Evolutionary conservation across 192 early-diverging fungal species (phyloP), one percentile per base, ranked within the genome.

Genomic region (Fimicolochytrium jonesii): DNA sequence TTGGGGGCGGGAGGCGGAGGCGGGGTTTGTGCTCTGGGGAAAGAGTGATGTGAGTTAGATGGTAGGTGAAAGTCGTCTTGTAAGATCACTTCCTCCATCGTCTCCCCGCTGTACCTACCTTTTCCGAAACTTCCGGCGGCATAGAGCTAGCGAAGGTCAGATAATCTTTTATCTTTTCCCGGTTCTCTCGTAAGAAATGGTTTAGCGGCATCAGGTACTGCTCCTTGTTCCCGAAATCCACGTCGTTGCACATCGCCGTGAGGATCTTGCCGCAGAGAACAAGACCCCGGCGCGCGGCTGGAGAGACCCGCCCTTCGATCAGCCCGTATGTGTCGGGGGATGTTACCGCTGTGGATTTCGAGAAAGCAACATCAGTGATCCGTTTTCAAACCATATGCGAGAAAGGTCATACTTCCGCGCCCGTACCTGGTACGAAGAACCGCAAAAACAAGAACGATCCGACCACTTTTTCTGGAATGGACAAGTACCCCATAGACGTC

Each of bases 381-480:
- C 15, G 10, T 10, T 54, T 48, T 5, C 26, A 46, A 15, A 58
- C 6, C 9, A 41, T 9, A n/a, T 6, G 30, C 6, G 30, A 44
- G 23, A 44, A 44, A 17, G 37, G 9, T 47, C 50, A 53, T 32
- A 17, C 37, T 11, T 39, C 37, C 9, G 17, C 10, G 37, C 20
- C 32, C 64, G 13, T 69, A 83, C 81, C 72, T 33, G 82, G 82
- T n/a, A 85, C 66, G 34, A 85, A 61, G 46, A 82, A 80, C 36
- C 82, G 58, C 7, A 85, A 62, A 67, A 85, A 85, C 15, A 85
- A 56, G 20, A 85, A 82, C 56, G 85, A 85, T 39, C 86, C 86
- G 45, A 90, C 77, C 2, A 90, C 76, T 30, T 82, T 83, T 54
- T 90, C 88, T 0, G 77, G 65, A 2, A 81, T 68, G 15, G 77